These are phyloP conservation scores for Fusarium sp. DNA, from an alignment of 2,329 filamentous ascomycete genomes.

Conservation along the genomic window DNA sequence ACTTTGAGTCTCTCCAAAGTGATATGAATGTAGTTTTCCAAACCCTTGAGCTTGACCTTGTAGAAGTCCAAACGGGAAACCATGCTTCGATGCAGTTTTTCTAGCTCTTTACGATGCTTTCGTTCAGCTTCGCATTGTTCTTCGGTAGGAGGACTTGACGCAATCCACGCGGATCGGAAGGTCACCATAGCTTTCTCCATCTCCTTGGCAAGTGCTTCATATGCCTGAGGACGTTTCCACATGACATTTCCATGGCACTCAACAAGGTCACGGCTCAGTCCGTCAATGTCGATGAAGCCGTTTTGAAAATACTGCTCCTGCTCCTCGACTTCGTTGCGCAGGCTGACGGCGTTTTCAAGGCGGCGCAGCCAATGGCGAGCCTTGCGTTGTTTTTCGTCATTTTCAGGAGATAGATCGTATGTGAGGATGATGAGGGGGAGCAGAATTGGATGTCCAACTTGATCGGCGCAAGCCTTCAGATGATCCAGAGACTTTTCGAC, in stretches of 20 bases:
- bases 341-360: conserved; percentile 71
- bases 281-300: conserved; percentile 67
- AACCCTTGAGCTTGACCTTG: conserved; percentile 69
- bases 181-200: conserved; percentile 62
- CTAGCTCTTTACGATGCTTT: conserved; percentile 51
- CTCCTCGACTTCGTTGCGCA: conserved; percentile 70
- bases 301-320: conserved; percentile 67
- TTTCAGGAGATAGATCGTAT: conserved; percentile 67
- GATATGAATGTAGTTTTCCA: conserved; percentile 73
- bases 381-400: conserved; percentile 72
- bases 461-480: conserved; percentile 60
- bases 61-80: conserved; percentile 69
- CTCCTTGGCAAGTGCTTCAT: conserved; percentile 64
- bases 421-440: conserved; percentile 70
- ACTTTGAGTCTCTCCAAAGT: conserved; percentile 71
- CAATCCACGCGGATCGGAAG: conserved; percentile 53
- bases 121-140: conserved; percentile 44
- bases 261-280: conserved; percentile 71
- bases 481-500: conserved; percentile 63
- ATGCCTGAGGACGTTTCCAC: conserved; percentile 73
- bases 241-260: conserved; percentile 73
- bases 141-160: conserved; percentile 31
- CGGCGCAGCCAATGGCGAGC: conserved; percentile 71
- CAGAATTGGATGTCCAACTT: conserved; percentile 69
- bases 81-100: conserved; percentile 66